phyloP scores from a whole-genome alignment of 768 basidiomycete species.

The Lactifluus subvellereus region DNA sequence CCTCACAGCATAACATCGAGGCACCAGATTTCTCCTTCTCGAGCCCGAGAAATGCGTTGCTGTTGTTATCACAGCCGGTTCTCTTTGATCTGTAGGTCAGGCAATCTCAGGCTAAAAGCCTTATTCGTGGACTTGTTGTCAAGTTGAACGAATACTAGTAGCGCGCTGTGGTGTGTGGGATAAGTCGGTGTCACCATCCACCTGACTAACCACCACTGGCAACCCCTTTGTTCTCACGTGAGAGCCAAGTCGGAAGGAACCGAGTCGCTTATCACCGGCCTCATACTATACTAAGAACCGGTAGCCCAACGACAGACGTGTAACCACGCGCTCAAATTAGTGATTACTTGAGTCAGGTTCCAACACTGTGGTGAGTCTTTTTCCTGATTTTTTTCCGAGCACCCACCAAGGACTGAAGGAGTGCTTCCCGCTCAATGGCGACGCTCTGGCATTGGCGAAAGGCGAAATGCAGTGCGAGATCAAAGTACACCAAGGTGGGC shows the following conservation, averaged over 20 bases:
- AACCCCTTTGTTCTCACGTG: not conserved
- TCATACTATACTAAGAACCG: no score
- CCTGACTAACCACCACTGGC: no score
- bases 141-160: no score
- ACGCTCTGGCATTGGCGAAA: slow-evolving; percentile 1
- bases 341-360: not conserved
- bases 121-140: not conserved
- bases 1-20: no score
- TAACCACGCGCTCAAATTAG: not conserved
- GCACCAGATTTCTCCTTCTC: no score
- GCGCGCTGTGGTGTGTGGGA: no score
- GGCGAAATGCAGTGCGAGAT: not conserved
- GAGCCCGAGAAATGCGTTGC: no score
- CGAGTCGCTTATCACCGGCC: not conserved
- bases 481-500: not conserved
- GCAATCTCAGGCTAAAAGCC: not conserved
- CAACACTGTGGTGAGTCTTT: not conserved
- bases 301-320: no score
- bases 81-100: not conserved
- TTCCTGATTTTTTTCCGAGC: not conserved
- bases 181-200: no score
- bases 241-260: not conserved
- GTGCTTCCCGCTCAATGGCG: not conserved
- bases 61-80: no score
- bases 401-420: not conserved